These are phyloP conservation scores for Cystofilobasidium capitatum DNA, from an alignment of 768 basidiomycete species.

Conservation along the genomic window DNA sequence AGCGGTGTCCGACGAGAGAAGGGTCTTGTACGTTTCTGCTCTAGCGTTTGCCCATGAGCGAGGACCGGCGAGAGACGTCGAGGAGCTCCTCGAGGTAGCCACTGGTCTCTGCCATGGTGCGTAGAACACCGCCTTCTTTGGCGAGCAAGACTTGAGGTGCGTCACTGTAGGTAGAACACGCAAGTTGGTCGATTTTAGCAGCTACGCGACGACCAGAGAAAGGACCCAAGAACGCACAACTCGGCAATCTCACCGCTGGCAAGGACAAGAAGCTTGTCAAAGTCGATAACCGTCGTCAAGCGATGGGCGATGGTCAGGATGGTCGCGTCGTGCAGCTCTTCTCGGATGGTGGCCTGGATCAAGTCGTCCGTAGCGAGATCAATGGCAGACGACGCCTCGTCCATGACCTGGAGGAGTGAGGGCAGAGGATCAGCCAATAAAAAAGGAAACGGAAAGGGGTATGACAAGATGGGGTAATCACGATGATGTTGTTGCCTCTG, in stretches of 20 bases:
- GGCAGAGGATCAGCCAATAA: background rate
- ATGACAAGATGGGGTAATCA: background rate
- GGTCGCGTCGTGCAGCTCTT: slow-evolving; percentile 42
- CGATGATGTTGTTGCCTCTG: slow-evolving; percentile 17
- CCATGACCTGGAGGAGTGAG: background rate
- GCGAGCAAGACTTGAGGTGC: background rate
- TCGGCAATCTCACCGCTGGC: background rate
- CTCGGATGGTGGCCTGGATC: slow-evolving; percentile 65
- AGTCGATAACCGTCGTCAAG: background rate
- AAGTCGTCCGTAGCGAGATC: slow-evolving; percentile 19
- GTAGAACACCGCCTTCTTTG: background rate
- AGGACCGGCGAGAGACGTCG: too few relatives aligned
- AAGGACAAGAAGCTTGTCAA: background rate
- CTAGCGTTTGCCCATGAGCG: too few relatives aligned
- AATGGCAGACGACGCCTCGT: background rate
- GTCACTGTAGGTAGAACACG: background rate
- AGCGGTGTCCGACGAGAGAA: too few relatives aligned
- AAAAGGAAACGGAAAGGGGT: background rate
- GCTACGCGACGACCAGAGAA: too few relatives aligned
- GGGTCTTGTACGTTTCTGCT: too few relatives aligned
- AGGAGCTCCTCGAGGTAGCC: background rate
- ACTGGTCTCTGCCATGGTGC: background rate
- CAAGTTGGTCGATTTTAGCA: too few relatives aligned
- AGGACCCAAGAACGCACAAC: background rate
- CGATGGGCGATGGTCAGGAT: slow-evolving; percentile 12